These are phyloP conservation scores for Plasmodium coatneyi DNA, from an alignment of 169 alveolate species.

Conservation along the genomic window DNA sequence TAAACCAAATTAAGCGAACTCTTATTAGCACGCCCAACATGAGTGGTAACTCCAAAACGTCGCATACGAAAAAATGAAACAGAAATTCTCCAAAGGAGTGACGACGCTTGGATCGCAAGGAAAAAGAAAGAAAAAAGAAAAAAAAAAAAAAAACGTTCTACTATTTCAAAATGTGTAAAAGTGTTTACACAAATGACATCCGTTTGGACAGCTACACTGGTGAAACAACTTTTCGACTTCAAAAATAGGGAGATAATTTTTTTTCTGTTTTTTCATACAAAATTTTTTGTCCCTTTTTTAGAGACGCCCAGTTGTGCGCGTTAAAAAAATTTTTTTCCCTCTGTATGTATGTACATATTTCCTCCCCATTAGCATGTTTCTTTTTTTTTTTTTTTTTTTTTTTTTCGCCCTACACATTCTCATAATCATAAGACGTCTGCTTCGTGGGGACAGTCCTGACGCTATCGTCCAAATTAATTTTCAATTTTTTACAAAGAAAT, in stretches of 20 bases:
- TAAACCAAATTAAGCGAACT: not conserved
- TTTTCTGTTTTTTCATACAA: not conserved
- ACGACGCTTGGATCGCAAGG: not conserved
- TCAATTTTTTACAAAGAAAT: conserved; percentile 66
- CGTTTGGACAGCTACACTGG: not conserved
- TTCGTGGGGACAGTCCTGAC: conserved; percentile 28
- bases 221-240: not conserved
- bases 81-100: not conserved
- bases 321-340: not conserved
- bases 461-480: conserved; percentile 31
- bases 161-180: not conserved
- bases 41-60: not conserved
- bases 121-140: not conserved
- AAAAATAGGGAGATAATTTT: not conserved
- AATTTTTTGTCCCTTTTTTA: not conserved
- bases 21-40: not conserved
- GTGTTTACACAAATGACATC: not conserved
- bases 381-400: not conserved
- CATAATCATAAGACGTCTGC: conserved; percentile 63
- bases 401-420: conserved; percentile 1
- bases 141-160: not conserved
- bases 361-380: not conserved
- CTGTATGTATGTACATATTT: not conserved
- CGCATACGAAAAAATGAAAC: not conserved
- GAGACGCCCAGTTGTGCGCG: not conserved